Percentiles rank a stretch among this genome's conserved stretches.
Evolutionary conservation across 805 yeast species (phyloP).

Genomic region (Monosporozyma unispora): DNA sequence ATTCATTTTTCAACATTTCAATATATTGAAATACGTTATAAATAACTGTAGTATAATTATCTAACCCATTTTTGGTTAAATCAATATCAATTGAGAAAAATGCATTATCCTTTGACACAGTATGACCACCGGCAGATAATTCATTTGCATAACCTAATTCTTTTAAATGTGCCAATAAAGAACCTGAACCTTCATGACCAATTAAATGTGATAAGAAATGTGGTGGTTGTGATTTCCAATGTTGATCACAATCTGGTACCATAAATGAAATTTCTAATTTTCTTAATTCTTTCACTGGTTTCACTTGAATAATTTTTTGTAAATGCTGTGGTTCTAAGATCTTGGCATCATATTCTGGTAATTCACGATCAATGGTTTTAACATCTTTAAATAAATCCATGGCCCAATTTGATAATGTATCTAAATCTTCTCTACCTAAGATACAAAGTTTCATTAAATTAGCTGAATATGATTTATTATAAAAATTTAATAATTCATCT

Average conservation of each 20-base stretch:
- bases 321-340: conserved; percentile 45
- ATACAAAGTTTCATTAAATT: conserved; percentile 83
- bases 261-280: conserved; percentile 58
- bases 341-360: conserved; percentile 29
- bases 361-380: conserved; percentile 22
- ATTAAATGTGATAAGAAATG: conserved; percentile 69
- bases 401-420: conserved; percentile 64
- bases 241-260: conserved; percentile 65
- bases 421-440: conserved; percentile 72
- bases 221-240: conserved; percentile 62
- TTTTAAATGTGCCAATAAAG: conserved; percentile 64
- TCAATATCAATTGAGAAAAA: conserved; percentile 64
- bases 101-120: conserved; percentile 58
- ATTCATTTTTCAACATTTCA: conserved; percentile 43
- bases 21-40: conserved; percentile 64
- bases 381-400: conserved; percentile 54
- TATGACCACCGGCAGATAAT: conserved; percentile 63
- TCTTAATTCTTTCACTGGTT: conserved; percentile 76
- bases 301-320: conserved; percentile 50
- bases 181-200: conserved; percentile 91
- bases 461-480: conserved; percentile 65
- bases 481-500: conserved; percentile 69
- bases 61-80: conserved; percentile 64
- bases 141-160: conserved; percentile 69
- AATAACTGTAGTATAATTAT: conserved; percentile 52